phyloP scores from a whole-genome alignment of 352 stramenopile species.

The Pythium myriotylum region DNA sequence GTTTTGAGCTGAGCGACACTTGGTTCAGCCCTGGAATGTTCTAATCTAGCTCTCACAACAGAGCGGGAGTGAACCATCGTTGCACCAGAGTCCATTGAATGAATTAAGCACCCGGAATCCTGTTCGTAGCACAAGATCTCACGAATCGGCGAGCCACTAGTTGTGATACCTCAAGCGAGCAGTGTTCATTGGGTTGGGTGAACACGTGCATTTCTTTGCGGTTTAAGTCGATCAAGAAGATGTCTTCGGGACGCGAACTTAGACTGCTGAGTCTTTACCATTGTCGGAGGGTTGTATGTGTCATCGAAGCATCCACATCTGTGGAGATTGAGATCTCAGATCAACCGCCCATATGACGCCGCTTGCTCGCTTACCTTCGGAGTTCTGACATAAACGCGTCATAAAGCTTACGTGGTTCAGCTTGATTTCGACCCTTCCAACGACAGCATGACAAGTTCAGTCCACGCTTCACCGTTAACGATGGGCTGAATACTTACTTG shows the following conservation, averaged over 20 bases:
- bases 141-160: too few relatives aligned
- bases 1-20: neutral
- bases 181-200: constrained; percentile 5
- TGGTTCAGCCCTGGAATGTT: too few relatives aligned
- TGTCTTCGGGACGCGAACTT: constrained; percentile 1
- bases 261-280: constrained; percentile 34
- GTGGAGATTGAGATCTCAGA: neutral
- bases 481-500: constrained; percentile 51
- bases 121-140: too few relatives aligned
- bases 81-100: neutral
- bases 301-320: constrained; percentile 64
- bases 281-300: constrained; percentile 39
- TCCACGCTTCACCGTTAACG: too few relatives aligned
- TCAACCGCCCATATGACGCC: neutral
- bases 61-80: too few relatives aligned
- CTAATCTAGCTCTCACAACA: too few relatives aligned
- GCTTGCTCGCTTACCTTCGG: constrained; percentile 32
- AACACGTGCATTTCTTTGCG: neutral
- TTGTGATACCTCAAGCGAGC: neutral
- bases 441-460: too few relatives aligned
- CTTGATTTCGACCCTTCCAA: constrained; percentile 38
- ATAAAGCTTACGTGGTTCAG: constrained; percentile 37
- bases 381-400: constrained; percentile 48
- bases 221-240: constrained; percentile 8
- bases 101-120: neutral